Percentiles rank a stretch among this genome's conserved stretches.
These are phyloP conservation scores for Epichloe sibirici DNA, from an alignment of 2,329 filamentous ascomycete genomes.

Conservation along the genomic window DNA sequence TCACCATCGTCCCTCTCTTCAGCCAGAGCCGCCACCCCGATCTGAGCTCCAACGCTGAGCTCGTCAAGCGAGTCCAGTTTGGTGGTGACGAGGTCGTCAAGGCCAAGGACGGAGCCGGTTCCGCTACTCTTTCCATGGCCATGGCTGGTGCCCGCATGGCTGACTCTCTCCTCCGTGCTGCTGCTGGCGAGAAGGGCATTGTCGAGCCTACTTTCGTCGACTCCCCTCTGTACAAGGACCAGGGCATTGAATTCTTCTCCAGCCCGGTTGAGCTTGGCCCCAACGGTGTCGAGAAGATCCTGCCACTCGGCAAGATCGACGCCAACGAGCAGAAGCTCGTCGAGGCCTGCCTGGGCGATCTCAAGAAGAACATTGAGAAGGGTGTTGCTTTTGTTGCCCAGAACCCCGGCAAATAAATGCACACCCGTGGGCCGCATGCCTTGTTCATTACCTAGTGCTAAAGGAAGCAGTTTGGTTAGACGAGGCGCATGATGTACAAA, in stretches of 20 bases:
- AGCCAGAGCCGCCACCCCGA: slow-evolving; percentile 82
- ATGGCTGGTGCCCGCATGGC: slow-evolving; percentile 80
- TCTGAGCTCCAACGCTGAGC: slow-evolving; percentile 64
- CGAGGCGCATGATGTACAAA: slow-evolving; percentile 2
- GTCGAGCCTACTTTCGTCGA: slow-evolving; percentile 95
- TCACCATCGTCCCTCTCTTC: slow-evolving; percentile 96
- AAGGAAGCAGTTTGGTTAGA: background rate
- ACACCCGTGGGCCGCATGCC: background rate
- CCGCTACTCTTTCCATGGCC: slow-evolving; percentile 96
- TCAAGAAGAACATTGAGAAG: slow-evolving; percentile 95
- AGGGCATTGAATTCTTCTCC: slow-evolving; percentile 95
- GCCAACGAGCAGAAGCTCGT: slow-evolving; percentile 81
- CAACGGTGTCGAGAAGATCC: slow-evolving; percentile 89
- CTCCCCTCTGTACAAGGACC: slow-evolving; percentile 95
- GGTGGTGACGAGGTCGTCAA: slow-evolving; percentile 98
- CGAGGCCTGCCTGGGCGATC: slow-evolving; percentile 69
- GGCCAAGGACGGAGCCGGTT: slow-evolving; percentile 96
- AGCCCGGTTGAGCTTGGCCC: slow-evolving; percentile 92
- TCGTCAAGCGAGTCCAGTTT: slow-evolving; percentile 94
- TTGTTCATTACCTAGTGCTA: background rate
- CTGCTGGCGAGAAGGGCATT: slow-evolving; percentile 88
- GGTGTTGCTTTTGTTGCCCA: slow-evolving; percentile 50
- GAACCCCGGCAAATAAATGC: slow-evolving; percentile 47
- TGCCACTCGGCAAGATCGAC: slow-evolving; percentile 73
- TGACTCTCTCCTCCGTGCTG: slow-evolving; percentile 85